Conservation (phyloP, 805 yeast genomes). For the Saccharomycopsis synnaedendra region DNA sequence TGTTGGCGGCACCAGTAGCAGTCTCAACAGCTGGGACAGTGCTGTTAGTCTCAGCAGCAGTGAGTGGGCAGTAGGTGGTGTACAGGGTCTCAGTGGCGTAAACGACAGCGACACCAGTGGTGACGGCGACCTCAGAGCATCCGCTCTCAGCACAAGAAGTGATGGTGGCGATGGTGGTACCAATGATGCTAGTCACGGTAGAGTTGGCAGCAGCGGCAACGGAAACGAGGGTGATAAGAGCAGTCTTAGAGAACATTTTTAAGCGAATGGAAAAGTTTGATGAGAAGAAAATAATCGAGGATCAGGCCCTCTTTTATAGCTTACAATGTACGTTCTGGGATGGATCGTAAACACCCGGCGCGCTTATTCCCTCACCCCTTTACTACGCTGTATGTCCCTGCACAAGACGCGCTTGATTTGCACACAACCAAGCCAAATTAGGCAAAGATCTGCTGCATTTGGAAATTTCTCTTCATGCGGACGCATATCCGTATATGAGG, state of each 20-base stretch:
- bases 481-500: too few species aligned
- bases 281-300: not conserved
- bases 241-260: slow-evolving; percentile 9
- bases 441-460: too few species aligned
- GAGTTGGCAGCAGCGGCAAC: slow-evolving; percentile 18
- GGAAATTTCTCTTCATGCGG: too few species aligned
- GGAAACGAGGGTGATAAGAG: slow-evolving; percentile 16
- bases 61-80: slow-evolving; percentile 22
- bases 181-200: slow-evolving; percentile 15
- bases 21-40: slow-evolving; percentile 7
- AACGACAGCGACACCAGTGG: slow-evolving; percentile 20
- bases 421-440: too few species aligned
- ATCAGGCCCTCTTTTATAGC: too few species aligned
- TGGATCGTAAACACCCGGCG: too few species aligned
- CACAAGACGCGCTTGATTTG: too few species aligned
- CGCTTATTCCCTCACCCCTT: too few species aligned
- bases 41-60: not conserved
- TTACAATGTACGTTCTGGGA: too few species aligned
- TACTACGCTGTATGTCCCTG: too few species aligned
- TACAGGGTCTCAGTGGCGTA: slow-evolving; percentile 19
- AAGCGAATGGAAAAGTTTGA: not conserved
- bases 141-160: slow-evolving; percentile 18
- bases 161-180: slow-evolving; percentile 23
- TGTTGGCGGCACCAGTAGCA: slow-evolving; percentile 16
- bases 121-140: slow-evolving; percentile 17